Percentiles rank a stretch among this genome's conserved stretches.
Conservation (phyloP, 495 filamentous ascomycete species). For the Apiosordaria backusii region DNA sequence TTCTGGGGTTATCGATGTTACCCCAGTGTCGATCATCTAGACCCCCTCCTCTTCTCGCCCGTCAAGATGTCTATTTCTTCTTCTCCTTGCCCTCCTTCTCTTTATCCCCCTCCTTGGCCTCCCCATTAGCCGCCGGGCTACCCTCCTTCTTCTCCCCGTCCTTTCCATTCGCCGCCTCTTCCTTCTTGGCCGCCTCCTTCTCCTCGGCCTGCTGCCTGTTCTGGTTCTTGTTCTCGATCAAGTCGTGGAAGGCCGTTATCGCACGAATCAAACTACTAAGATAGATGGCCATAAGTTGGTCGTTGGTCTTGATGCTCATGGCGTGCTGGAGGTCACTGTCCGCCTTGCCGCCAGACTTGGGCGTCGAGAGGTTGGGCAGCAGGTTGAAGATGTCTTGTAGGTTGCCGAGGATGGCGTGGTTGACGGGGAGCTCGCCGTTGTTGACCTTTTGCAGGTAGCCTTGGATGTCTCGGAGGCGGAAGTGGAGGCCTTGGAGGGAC, state of each 20-base stretch:
- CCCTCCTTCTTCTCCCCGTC: constrained; percentile 62
- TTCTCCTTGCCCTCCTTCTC: constrained; percentile 38
- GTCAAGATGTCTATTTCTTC: constrained; percentile 30
- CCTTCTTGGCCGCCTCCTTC: constrained; percentile 70
- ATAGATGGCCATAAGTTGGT: constrained; percentile 98
- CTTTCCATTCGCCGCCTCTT: constrained; percentile 52
- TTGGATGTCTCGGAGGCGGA: constrained; percentile 92
- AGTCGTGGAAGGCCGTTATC: constrained; percentile 97
- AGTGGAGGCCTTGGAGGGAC: constrained; percentile 92
- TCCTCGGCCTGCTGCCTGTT: constrained; percentile 97
- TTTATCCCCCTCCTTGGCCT: constrained; percentile 46
- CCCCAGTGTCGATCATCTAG: neutral
- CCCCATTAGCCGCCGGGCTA: constrained; percentile 55
- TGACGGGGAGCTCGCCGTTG: constrained; percentile 85
- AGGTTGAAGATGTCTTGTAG: constrained; percentile 99
- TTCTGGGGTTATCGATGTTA: neutral
- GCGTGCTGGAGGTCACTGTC: constrained; percentile 81
- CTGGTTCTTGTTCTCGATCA: constrained; percentile 99
- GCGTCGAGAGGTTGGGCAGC: constrained; percentile 90
- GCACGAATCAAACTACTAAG: constrained; percentile 92
- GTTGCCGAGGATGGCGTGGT: constrained; percentile 95
- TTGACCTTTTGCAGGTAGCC: constrained; percentile 94
- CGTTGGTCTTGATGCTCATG: constrained; percentile 98
- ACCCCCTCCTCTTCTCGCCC: neutral
- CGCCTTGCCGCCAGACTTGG: constrained; percentile 52